Percentiles rank a stretch among this genome's conserved stretches.
Evolutionary conservation across 2,329 filamentous ascomycete species (phyloP).

Genomic region (Colletotrichum paranaense): DNA sequence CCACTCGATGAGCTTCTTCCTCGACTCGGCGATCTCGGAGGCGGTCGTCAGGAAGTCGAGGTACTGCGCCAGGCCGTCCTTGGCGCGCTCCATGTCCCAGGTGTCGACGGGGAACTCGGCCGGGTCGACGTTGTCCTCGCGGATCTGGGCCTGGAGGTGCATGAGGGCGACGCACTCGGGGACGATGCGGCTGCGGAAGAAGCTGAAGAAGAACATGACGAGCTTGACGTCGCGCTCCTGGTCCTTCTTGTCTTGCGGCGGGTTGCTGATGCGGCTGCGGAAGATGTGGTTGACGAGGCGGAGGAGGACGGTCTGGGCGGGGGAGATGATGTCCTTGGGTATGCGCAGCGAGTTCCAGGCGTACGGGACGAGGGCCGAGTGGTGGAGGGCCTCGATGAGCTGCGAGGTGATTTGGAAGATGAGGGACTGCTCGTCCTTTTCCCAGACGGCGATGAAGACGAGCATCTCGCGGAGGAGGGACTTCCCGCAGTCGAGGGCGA

Average conservation of each 20-base stretch:
- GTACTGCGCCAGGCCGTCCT: constrained; percentile 94
- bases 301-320: constrained; percentile 92
- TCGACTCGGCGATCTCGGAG: constrained; percentile 85
- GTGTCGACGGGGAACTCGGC: constrained; percentile 93
- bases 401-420: constrained; percentile 98
- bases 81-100: constrained; percentile 98
- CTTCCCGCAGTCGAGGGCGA: constrained; percentile 90
- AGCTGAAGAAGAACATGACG: constrained; percentile 91
- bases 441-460: constrained; percentile 97
- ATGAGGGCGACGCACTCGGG: constrained; percentile 96
- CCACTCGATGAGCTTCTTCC: constrained; percentile 89
- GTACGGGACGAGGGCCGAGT: constrained; percentile 89
- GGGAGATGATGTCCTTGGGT: constrained; percentile 95
- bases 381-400: constrained; percentile 92
- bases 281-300: constrained; percentile 93
- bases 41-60: constrained; percentile 93
- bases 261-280: constrained; percentile 62
- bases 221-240: constrained; percentile 68
- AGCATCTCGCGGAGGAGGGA: constrained; percentile 90
- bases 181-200: constrained; percentile 91
- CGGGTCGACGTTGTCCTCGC: constrained; percentile 78
- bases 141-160: constrained; percentile 91
- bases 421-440: constrained; percentile 90
- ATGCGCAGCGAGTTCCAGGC: constrained; percentile 93
- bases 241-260: constrained; percentile 60